These are phyloP conservation scores for Phytophthora citricola DNA, from an alignment of 352 stramenopile genomes.

Conservation along the genomic window DNA sequence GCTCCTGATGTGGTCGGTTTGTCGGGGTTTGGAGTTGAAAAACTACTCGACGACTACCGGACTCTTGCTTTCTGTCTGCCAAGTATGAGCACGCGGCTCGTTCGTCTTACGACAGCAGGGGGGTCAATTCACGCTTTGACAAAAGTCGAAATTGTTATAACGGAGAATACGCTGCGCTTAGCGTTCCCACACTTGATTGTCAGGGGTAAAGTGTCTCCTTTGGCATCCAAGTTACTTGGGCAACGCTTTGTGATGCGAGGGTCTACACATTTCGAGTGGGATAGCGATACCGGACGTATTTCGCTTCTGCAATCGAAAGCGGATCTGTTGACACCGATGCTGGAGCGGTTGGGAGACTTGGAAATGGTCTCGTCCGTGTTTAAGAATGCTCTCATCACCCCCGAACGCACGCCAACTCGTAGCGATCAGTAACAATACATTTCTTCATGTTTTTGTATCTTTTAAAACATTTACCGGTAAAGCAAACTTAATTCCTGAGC, in stretches of 20 bases:
- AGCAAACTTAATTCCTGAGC: no score
- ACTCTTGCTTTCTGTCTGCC: neutral
- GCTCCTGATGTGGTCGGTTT: neutral
- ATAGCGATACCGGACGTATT: neutral
- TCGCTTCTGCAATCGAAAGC: neutral
- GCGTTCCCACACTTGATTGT: neutral
- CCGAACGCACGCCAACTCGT: neutral
- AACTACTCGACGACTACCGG: neutral
- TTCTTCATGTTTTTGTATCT: neutral
- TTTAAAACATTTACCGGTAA: no score
- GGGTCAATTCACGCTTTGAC: neutral
- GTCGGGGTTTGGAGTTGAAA: neutral
- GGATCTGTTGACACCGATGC: conserved; percentile 14
- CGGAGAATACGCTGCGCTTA: neutral
- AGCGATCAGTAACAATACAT: neutral
- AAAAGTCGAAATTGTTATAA: neutral
- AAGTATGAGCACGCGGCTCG: neutral
- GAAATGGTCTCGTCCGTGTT: conserved; percentile 6
- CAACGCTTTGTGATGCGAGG: conserved; percentile 1
- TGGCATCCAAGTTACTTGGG: neutral
- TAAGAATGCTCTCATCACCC: neutral
- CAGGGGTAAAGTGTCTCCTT: neutral
- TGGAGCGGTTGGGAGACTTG: conserved; percentile 8
- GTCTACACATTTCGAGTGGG: conserved; percentile 4
- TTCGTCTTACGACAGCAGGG: neutral